These are phyloP conservation scores for Lobosporangium transversale DNA, from an alignment of 192 early-diverging fungal genomes.

Conservation along the genomic window DNA sequence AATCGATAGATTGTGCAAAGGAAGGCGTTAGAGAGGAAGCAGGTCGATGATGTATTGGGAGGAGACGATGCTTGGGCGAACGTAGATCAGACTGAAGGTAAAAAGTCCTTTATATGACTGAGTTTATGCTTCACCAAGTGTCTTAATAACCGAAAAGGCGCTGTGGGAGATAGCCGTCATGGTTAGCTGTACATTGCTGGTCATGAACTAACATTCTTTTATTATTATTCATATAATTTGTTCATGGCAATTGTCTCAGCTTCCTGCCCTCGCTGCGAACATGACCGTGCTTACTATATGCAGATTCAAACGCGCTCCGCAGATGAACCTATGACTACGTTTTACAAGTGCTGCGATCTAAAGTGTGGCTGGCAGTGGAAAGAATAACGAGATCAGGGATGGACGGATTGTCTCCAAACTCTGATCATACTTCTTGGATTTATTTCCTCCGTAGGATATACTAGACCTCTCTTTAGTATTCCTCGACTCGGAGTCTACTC, in stretches of 20 bases:
- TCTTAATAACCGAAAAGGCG: no score
- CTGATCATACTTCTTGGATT: no score
- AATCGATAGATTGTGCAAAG: conserved; percentile 63
- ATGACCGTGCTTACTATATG: conserved; percentile 81
- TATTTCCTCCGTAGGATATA: no score
- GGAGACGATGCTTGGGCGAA: conserved; percentile 91
- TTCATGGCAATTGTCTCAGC: conserved; percentile 50
- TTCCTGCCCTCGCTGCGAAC: conserved; percentile 75
- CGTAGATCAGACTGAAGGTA: conserved; percentile 77
- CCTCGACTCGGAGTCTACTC: no score
- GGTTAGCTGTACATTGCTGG: not conserved
- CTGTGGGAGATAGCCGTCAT: no score
- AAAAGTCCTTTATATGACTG: not conserved
- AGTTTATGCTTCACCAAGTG: not conserved
- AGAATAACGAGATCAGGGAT: conserved; percentile 37
- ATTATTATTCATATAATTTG: not conserved
- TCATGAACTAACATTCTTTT: not conserved
- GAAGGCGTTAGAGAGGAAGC: conserved; percentile 78
- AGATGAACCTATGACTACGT: conserved; percentile 95
- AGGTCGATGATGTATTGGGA: conserved; percentile 94
- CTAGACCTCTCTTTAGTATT: no score
- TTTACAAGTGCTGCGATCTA: conserved; percentile 86
- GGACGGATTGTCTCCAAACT: not conserved
- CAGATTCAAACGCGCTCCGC: conserved; percentile 93
- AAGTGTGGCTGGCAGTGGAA: conserved; percentile 78